phyloP scores from a whole-genome alignment of 1,139 yeast species.

The Zygoascus hellenicus region DNA sequence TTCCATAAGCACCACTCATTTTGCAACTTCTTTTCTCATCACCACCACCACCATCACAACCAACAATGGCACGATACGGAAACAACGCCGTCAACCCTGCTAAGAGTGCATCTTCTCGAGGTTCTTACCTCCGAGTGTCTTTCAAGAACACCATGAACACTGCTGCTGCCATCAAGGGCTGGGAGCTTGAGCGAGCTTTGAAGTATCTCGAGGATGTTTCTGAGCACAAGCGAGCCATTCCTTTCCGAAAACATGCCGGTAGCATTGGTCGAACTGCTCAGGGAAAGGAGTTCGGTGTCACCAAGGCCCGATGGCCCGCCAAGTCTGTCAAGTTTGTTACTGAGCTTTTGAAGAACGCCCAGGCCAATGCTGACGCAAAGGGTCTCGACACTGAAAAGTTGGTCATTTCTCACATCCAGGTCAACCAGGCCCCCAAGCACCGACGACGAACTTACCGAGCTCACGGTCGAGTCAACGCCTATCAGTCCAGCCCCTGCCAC shows the following conservation, averaged over 20 bases:
- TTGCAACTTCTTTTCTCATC: conserved; percentile 6
- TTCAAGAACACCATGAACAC: conserved; percentile 99
- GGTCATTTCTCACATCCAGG: conserved; percentile 97
- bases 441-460: conserved; percentile 99
- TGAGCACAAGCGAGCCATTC: conserved; percentile 99
- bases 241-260: conserved; percentile 96
- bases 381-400: conserved; percentile 95
- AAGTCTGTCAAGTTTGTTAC: conserved; percentile 95
- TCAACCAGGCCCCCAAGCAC: conserved; percentile 99
- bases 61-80: conserved; percentile 87
- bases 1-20: not conserved
- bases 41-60: conserved; percentile 20
- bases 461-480: conserved; percentile 99
- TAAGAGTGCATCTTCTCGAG: conserved; percentile 98
- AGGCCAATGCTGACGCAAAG: conserved; percentile 98
- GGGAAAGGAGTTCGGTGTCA: conserved; percentile 99
- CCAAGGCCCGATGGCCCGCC: conserved; percentile 99
- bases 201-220: conserved; percentile 93
- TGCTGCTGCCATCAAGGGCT: conserved; percentile 96
- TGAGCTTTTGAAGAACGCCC: conserved; percentile 95
- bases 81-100: conserved; percentile 99
- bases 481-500: conserved; percentile 98
- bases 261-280: conserved; percentile 99
- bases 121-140: conserved; percentile 98
- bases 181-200: conserved; percentile 96